These are phyloP conservation scores for Fusarium sp. DNA, from an alignment of 2,329 filamentous ascomycete species.

Conservation along the genomic window DNA sequence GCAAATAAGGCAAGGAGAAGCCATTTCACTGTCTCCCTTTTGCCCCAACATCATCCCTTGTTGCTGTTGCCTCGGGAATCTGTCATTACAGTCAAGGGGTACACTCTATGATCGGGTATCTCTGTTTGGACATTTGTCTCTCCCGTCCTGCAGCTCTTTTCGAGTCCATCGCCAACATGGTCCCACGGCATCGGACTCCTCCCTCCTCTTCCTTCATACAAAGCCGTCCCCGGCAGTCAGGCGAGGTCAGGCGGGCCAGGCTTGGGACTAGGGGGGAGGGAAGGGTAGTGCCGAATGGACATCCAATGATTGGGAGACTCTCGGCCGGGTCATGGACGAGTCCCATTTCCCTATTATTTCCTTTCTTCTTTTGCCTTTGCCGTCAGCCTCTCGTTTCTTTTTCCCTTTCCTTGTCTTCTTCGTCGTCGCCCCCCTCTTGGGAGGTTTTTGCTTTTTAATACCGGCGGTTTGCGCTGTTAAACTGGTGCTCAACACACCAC, in stretches of 20 bases:
- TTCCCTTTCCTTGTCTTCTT: constrained; percentile 6
- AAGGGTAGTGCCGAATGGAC: constrained; percentile 18
- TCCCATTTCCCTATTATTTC: constrained; percentile 17
- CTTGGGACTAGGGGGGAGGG: not conserved
- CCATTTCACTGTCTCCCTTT: constrained; percentile 15
- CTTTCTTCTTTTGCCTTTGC: constrained; percentile 10
- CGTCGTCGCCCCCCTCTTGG: not conserved
- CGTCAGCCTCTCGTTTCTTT: constrained; percentile 2
- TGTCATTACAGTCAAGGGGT: not conserved
- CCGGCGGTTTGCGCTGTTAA: constrained; percentile 3
- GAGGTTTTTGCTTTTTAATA: constrained; percentile 4
- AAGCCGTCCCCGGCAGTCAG: constrained; percentile 33
- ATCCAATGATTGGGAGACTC: constrained; percentile 27
- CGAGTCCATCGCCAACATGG: not conserved
- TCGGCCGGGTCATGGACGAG: constrained; percentile 15
- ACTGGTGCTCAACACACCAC: constrained; percentile 4
- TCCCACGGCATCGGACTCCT: constrained; percentile 12
- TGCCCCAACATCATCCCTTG: constrained; percentile 4
- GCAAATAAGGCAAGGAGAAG: constrained; percentile 12
- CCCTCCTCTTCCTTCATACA: not conserved
- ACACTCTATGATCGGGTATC: not conserved
- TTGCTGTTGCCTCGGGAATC: constrained; percentile 11
- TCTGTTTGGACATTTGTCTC: not conserved
- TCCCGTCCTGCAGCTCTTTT: not conserved
- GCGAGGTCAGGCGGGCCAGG: constrained; percentile 29